Conservation (phyloP, 2,329 filamentous ascomycete genomes). For the Cladophialophora psammophila region DNA sequence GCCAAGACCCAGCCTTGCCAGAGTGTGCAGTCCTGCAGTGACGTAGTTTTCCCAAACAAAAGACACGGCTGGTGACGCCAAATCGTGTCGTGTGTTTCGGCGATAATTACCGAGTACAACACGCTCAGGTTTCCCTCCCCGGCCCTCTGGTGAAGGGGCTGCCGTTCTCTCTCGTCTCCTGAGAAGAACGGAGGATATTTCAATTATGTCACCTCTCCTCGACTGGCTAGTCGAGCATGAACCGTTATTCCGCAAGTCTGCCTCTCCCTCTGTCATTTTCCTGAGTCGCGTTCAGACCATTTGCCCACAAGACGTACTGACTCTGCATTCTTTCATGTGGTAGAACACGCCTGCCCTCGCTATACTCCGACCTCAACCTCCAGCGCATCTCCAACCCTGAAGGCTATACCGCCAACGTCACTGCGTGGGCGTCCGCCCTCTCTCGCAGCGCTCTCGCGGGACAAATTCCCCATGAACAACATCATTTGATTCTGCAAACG, state of each 20-base stretch:
- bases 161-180: background rate
- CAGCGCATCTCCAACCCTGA: slow-evolving; percentile 82
- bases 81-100: no score
- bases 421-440: slow-evolving; percentile 79
- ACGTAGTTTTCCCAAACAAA: background rate
- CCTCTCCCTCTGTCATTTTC: background rate
- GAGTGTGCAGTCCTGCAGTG: slow-evolving; percentile 1
- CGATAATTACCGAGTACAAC: no score
- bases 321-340: slow-evolving; percentile 33
- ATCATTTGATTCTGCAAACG: slow-evolving; percentile 58
- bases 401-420: slow-evolving; percentile 80
- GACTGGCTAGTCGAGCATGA: slow-evolving; percentile 41
- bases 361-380: slow-evolving; percentile 84
- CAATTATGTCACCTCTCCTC: slow-evolving; percentile 33
- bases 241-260: slow-evolving; percentile 40
- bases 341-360: slow-evolving; percentile 78
- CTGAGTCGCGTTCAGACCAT: background rate
- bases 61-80: background rate
- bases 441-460: slow-evolving; percentile 73
- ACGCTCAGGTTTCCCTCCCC: background rate
- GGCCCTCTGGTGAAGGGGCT: background rate
- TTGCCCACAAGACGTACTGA: slow-evolving; percentile 2
- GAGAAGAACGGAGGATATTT: slow-evolving; percentile 5
- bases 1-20: slow-evolving; percentile 8
- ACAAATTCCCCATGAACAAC: slow-evolving; percentile 56